These are phyloP conservation scores for Eleusine indica DNA, from an alignment of 176 grass and related monocot species.

Conservation along the genomic window DNA sequence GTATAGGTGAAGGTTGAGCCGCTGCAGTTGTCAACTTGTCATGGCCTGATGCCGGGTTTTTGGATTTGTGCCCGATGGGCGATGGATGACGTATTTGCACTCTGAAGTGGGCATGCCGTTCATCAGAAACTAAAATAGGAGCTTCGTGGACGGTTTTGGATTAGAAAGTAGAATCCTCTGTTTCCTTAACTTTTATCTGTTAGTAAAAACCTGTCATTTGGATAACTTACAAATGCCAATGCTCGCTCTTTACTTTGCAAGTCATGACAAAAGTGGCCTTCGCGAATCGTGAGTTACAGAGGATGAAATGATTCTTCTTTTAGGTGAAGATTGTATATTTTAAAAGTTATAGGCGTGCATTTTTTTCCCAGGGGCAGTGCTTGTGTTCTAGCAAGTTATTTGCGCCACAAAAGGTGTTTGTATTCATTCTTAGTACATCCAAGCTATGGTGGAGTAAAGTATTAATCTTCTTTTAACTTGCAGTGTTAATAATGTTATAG, in stretches of 20 bases:
- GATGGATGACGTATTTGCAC: background rate
- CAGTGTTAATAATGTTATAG: background rate
- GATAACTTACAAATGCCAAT: background rate
- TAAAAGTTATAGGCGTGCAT: background rate
- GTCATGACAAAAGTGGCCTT: background rate
- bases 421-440: background rate
- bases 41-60: constrained; percentile 16
- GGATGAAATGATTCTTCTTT: background rate
- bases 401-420: background rate
- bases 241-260: background rate
- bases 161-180: background rate
- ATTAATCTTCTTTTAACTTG: background rate
- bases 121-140: background rate
- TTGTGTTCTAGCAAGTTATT: background rate
- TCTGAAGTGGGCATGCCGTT: background rate
- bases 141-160: background rate
- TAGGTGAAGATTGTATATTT: background rate
- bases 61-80: background rate
- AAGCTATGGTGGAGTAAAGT: background rate
- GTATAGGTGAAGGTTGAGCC: background rate
- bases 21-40: background rate
- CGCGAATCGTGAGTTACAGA: too few species aligned
- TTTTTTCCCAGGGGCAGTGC: background rate
- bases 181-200: background rate
- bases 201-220: background rate